phyloP scores from a whole-genome alignment of 106 monocot genomes.

The Posidonia australis region DNA sequence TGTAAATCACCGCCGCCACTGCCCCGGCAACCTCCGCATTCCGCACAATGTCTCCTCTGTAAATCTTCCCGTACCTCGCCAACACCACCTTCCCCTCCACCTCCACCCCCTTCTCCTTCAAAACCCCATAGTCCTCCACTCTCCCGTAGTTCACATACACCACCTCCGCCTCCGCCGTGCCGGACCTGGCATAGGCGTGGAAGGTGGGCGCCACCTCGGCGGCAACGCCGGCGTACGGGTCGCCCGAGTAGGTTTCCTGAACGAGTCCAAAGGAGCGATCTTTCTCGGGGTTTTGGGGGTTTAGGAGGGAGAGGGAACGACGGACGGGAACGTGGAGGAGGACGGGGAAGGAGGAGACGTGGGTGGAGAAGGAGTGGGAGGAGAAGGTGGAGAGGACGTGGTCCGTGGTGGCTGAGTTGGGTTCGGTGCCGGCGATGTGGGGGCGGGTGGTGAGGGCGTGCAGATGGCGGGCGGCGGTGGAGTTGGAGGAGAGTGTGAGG shows the following conservation, averaged over 20 bases:
- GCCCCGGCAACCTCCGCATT: slow-evolving; percentile 58
- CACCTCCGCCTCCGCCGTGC: slow-evolving; percentile 34
- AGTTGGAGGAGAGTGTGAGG: slow-evolving; percentile 44
- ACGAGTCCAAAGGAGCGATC: slow-evolving; percentile 17
- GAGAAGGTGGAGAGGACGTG: slow-evolving; percentile 33
- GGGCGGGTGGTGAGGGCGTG: slow-evolving; percentile 45
- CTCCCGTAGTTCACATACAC: slow-evolving; percentile 73
- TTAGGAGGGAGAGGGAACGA: slow-evolving; percentile 36
- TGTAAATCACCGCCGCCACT: slow-evolving; percentile 38
- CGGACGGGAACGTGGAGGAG: slow-evolving; percentile 38
- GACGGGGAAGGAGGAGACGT: slow-evolving; percentile 29
- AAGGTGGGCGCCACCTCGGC: slow-evolving; percentile 39
- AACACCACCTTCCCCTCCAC: slow-evolving; percentile 39
- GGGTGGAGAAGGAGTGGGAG: slow-evolving; percentile 25
- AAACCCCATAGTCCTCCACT: slow-evolving; percentile 39
- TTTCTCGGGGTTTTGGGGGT: neutral
- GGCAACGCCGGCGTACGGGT: slow-evolving; percentile 26
- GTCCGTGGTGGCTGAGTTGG: slow-evolving; percentile 25
- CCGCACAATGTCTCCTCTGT: slow-evolving; percentile 60
- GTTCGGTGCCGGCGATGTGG: slow-evolving; percentile 37
- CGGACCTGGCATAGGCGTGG: slow-evolving; percentile 59
- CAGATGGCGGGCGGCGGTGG: slow-evolving; percentile 42
- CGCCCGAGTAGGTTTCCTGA: slow-evolving; percentile 28
- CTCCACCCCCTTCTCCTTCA: slow-evolving; percentile 27
- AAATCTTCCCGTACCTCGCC: slow-evolving; percentile 60